A percentile compares a stretch with the other conserved stretches of the same genome.
phyloP scores from a whole-genome alignment of 2,329 filamentous ascomycete genomes.

The Apiospora saccharicola region DNA sequence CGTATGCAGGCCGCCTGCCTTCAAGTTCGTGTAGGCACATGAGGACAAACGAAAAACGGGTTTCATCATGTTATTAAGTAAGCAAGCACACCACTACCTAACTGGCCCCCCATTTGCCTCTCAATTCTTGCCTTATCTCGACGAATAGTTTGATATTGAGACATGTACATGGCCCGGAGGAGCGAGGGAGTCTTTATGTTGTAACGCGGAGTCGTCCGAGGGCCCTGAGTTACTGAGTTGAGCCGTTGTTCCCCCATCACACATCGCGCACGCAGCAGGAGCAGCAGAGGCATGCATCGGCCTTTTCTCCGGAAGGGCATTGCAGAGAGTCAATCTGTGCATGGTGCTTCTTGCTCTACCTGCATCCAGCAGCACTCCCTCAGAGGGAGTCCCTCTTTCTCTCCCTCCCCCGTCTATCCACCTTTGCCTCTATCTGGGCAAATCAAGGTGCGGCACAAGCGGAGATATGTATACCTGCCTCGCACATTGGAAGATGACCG shows the following conservation, averaged over 20 bases:
- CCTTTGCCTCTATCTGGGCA: neutral
- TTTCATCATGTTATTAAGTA: neutral
- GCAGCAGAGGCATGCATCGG: neutral
- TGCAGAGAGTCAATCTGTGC: constrained; percentile 7
- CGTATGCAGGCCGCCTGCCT: neutral
- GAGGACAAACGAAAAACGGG: neutral
- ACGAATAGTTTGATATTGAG: neutral
- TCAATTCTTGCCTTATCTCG: neutral
- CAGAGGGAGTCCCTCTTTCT: neutral
- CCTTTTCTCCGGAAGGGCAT: constrained; percentile 8
- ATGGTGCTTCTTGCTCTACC: neutral
- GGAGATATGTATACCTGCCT: neutral
- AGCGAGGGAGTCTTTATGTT: neutral
- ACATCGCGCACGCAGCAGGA: neutral
- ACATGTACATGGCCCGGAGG: neutral
- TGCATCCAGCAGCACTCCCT: neutral
- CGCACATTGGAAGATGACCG: neutral
- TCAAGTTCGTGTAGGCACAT: neutral
- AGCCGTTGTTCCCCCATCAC: neutral
- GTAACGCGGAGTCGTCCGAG: neutral
- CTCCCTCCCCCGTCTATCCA: neutral
- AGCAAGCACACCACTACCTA: neutral
- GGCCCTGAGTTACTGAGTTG: neutral
- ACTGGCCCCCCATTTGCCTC: neutral
- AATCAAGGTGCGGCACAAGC: neutral